A percentile compares a stretch with the other conserved stretches of the same genome.
These are phyloP conservation scores for Dipteronia dyeriana DNA, from an alignment of 345 rosid species.

Conservation along the genomic window DNA sequence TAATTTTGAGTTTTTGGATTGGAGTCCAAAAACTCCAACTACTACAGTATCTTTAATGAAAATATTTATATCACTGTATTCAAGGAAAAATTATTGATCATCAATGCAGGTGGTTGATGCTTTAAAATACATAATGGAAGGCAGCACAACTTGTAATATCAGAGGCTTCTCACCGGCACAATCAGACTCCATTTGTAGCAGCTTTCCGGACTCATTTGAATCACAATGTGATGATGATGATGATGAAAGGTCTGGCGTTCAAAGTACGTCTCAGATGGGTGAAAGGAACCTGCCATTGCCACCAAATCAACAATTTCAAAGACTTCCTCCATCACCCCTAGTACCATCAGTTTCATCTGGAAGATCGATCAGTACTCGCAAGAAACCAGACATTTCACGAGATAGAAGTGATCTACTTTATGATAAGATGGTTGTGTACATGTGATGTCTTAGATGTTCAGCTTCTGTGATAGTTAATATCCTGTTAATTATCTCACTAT, in stretches of 20 bases:
- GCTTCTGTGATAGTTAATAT: background rate
- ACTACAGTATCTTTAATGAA: no score
- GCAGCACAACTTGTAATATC: constrained; percentile 20
- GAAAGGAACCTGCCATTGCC: constrained; percentile 28
- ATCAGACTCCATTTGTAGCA: constrained; percentile 38
- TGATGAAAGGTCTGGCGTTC: constrained; percentile 18
- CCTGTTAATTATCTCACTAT: background rate
- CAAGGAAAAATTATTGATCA: background rate
- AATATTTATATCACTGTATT: no score
- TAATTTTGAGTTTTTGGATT: background rate
- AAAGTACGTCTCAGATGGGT: constrained; percentile 16
- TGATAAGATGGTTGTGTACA: constrained; percentile 8
- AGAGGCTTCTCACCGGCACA: constrained; percentile 41
- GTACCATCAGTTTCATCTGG: constrained; percentile 10
- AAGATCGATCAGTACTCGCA: background rate
- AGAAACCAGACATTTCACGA: background rate
- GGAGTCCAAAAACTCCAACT: background rate
- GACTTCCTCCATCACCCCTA: background rate
- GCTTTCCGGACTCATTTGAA: constrained; percentile 28
- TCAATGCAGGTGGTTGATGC: constrained; percentile 49
- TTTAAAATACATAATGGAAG: constrained; percentile 39
- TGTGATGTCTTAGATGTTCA: background rate
- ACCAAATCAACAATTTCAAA: background rate
- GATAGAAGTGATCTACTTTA: background rate
- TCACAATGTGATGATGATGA: constrained; percentile 27